A percentile compares a stretch with the other conserved stretches of the same genome.
Conservation (phyloP, 139 green algal genomes). For the Chlorella vulgaris region DNA sequence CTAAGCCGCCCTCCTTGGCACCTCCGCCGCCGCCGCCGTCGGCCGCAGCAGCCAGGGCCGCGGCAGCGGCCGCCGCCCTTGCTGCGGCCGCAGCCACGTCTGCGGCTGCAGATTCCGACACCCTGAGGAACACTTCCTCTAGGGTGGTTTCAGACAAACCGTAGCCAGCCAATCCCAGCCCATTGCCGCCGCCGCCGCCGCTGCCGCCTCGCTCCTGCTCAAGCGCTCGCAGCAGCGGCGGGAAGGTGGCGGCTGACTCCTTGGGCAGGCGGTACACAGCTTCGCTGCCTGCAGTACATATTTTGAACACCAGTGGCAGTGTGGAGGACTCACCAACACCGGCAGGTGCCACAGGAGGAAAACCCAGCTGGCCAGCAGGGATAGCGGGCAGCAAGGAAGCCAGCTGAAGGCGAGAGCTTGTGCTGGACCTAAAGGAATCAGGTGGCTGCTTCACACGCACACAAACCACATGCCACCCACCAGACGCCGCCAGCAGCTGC, state of each 20-base stretch:
- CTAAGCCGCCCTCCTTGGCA: no score
- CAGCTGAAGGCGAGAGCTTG: no score
- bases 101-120: slow-evolving; percentile 5
- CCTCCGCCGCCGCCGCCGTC: neutral
- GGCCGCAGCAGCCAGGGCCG: neutral
- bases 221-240: slow-evolving; percentile 47
- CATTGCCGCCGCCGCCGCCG: neutral
- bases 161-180: slow-evolving; percentile 60
- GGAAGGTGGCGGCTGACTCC: slow-evolving; percentile 36
- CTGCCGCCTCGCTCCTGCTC: slow-evolving; percentile 30
- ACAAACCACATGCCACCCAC: neutral
- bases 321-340: no score
- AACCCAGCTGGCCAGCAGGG: no score
- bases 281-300: slow-evolving; percentile 49
- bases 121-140: slow-evolving; percentile 68
- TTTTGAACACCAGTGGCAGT: no score
- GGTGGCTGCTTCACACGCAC: neutral
- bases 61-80: neutral
- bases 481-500: slow-evolving; percentile 39
- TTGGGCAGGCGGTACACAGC: slow-evolving; percentile 58
- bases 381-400: no score
- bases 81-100: neutral
- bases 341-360: no score
- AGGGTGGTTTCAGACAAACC: slow-evolving; percentile 78
- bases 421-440: neutral